phyloP scores from a whole-genome alignment of 1,284 basidiomycete species.

The Phylloporus gajari region DNA sequence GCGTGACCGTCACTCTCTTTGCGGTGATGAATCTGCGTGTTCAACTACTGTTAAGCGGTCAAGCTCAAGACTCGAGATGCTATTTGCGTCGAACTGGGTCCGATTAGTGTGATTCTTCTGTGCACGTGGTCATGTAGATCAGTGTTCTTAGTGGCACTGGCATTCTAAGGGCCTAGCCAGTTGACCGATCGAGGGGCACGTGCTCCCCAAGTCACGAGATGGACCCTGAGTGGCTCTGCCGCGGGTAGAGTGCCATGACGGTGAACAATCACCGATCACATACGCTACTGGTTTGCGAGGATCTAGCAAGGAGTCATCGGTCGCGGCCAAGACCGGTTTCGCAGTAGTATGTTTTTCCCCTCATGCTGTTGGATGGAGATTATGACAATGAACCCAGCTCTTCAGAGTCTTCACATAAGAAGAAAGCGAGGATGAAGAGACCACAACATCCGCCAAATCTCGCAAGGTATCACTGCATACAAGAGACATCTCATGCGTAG shows the following conservation, averaged over 20 bases:
- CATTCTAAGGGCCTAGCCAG: too few relatives aligned
- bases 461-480: conserved; percentile 52
- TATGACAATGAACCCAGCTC: conserved; percentile 42
- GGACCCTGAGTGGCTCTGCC: too few relatives aligned
- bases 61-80: too few relatives aligned
- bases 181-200: too few relatives aligned
- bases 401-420: conserved; percentile 7
- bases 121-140: too few relatives aligned
- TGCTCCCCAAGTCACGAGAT: too few relatives aligned
- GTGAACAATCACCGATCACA: too few relatives aligned
- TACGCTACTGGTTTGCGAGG: conserved; percentile 34
- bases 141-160: too few relatives aligned
- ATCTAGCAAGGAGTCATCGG: conserved; percentile 37
- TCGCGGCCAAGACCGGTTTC: conserved; percentile 54
- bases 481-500: conserved; percentile 24
- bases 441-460: conserved; percentile 47
- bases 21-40: conserved; percentile 33
- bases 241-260: too few relatives aligned
- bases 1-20: conserved; percentile 25
- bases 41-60: too few relatives aligned
- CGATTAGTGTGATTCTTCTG: too few relatives aligned
- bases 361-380: conserved; percentile 19
- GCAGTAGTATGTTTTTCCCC: conserved; percentile 60
- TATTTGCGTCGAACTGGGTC: too few relatives aligned
- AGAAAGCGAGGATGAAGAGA: conserved; percentile 40